Conservation (phyloP, 495 filamentous ascomycete species). For the Penicillium parvum region DNA sequence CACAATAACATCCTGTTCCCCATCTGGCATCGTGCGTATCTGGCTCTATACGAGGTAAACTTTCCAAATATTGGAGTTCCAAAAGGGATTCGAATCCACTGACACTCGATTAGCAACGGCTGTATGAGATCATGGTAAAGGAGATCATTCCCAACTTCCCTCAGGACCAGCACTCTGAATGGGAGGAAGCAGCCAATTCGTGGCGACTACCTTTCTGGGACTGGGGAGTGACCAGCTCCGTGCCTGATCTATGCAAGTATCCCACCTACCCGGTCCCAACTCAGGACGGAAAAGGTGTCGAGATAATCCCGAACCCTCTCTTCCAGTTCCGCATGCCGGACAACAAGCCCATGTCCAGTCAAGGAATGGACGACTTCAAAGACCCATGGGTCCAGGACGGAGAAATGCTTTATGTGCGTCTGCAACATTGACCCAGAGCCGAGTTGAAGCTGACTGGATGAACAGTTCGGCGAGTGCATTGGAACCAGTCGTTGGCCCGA, state of each 20-base stretch:
- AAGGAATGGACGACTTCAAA: background rate
- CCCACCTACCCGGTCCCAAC: constrained; percentile 35
- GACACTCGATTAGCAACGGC: constrained; percentile 13
- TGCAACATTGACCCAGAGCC: too few relatives aligned
- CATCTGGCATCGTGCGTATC: constrained; percentile 45
- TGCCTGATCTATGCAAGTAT: constrained; percentile 29
- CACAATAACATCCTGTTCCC: constrained; percentile 42
- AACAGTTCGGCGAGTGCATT: constrained; percentile 7
- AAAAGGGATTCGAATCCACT: background rate
- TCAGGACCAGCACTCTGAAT: constrained; percentile 12
- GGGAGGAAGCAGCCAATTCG: constrained; percentile 41
- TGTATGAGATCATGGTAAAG: constrained; percentile 24
- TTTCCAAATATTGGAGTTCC: background rate
- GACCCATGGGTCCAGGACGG: constrained; percentile 2
- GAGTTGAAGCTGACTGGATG: too few relatives aligned
- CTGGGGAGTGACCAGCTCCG: constrained; percentile 44
- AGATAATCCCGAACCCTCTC: constrained; percentile 23
- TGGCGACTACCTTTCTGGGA: constrained; percentile 56
- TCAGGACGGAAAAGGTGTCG: constrained; percentile 15
- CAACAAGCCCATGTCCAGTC: constrained; percentile 5
- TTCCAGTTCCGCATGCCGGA: constrained; percentile 12
- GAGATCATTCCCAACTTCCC: constrained; percentile 26
- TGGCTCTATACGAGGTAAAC: constrained; percentile 42
- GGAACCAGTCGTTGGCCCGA: constrained; percentile 10
- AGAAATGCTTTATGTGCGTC: too few relatives aligned